Conservation (phyloP, 192 early-diverging fungal species). For the Dissophora ornata region DNA sequence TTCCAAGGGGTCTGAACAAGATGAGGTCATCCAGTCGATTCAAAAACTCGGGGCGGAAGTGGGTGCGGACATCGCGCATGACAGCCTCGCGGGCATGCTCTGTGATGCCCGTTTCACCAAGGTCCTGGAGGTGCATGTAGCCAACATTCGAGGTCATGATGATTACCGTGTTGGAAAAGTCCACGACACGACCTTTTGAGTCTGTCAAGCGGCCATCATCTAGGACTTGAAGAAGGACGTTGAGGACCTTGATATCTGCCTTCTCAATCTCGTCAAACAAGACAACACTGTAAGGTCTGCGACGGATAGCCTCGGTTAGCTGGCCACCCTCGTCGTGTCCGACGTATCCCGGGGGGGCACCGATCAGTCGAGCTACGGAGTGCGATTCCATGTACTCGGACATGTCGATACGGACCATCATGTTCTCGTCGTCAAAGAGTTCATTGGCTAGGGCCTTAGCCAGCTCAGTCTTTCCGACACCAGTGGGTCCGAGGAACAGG, state of each 20-base stretch:
- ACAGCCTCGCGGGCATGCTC: constrained; percentile 65
- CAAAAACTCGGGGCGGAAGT: constrained; percentile 94
- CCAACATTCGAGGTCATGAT: constrained; percentile 97
- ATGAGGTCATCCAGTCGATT: constrained; percentile 97
- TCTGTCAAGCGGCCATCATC: constrained; percentile 98
- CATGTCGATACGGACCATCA: constrained; percentile 98
- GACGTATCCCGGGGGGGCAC: constrained; percentile 96
- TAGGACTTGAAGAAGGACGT: constrained; percentile 83
- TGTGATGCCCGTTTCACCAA: constrained; percentile 49
- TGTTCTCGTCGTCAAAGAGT: constrained; percentile 97
- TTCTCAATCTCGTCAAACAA: constrained; percentile 99
- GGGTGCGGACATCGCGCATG: constrained; percentile 81
- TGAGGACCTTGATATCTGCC: constrained; percentile 87
- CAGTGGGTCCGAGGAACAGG: constrained; percentile 96
- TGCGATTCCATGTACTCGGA: constrained; percentile 96
- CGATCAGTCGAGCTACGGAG: constrained; percentile 90
- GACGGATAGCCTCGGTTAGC: constrained; percentile 92
- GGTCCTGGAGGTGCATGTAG: constrained; percentile 52
- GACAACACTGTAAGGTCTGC: constrained; percentile 92
- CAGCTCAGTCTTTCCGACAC: constrained; percentile 93
- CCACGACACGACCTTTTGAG: constrained; percentile 86
- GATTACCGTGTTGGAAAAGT: constrained; percentile 96
- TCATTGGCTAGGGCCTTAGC: constrained; percentile 84
- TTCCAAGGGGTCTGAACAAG: constrained; percentile 81
- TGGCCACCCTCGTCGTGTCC: constrained; percentile 97